A percentile compares a stretch with the other conserved stretches of the same genome.
phyloP scores from a whole-genome alignment of 2,329 filamentous ascomycete species.

The Fonsecaea pugnacius region DNA sequence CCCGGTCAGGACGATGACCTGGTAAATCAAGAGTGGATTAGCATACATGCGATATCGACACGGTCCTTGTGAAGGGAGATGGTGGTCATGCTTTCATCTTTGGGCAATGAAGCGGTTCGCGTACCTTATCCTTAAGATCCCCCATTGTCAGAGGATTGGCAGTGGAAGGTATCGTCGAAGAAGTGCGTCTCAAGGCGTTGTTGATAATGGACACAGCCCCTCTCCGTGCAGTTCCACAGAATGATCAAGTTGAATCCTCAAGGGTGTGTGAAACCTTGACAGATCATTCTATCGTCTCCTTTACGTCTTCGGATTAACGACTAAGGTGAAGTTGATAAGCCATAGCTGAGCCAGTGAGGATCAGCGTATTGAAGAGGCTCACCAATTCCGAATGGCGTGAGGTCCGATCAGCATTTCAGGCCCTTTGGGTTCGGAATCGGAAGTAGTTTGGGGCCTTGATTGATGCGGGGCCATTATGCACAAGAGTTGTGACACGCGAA shows the following conservation, averaged over 20 bases:
- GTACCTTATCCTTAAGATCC: slow-evolving; percentile 14
- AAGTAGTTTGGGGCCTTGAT: background rate
- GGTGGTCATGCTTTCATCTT: background rate
- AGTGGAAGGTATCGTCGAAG: background rate
- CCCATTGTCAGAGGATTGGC: background rate
- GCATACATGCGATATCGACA: background rate
- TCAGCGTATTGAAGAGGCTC: background rate
- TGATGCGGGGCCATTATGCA: background rate
- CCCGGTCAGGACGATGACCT: slow-evolving; percentile 10
- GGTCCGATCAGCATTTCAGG: background rate
- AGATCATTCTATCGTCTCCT: background rate
- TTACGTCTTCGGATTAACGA: background rate
- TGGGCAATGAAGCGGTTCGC: background rate
- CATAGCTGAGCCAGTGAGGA: background rate
- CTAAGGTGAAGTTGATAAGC: background rate
- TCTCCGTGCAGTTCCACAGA: background rate
- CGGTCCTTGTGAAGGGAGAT: background rate
- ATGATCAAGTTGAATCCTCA: background rate
- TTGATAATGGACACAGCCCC: background rate
- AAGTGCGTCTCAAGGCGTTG: background rate
- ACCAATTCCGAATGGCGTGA: background rate
- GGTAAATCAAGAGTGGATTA: background rate
- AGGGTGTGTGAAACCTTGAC: background rate
- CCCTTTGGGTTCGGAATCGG: background rate
- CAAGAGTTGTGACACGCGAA: background rate